These are phyloP conservation scores for Calonectria honghensis DNA, from an alignment of 2,329 filamentous ascomycete species.

Conservation along the genomic window DNA sequence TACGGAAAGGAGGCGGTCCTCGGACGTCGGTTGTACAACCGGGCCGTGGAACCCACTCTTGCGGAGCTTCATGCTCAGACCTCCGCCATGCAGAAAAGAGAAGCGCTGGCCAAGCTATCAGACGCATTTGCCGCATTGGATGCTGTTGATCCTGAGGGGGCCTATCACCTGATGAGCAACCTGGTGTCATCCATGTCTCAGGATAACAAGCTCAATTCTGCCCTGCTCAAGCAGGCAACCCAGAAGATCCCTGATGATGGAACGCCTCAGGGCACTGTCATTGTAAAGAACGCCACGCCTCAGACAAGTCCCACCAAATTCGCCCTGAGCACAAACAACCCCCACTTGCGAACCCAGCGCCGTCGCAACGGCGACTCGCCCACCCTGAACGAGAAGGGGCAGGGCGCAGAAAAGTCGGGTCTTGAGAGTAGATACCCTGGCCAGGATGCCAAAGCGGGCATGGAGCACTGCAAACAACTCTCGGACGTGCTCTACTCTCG, in stretches of 20 bases:
- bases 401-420: slow-evolving; percentile 67
- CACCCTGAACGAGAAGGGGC: slow-evolving; percentile 65
- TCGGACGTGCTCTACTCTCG: slow-evolving; percentile 93
- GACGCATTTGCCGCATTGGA: slow-evolving; percentile 92
- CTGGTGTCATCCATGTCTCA: slow-evolving; percentile 84
- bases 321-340: slow-evolving; percentile 86
- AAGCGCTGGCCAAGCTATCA: slow-evolving; percentile 87
- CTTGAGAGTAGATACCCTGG: slow-evolving; percentile 74
- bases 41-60: slow-evolving; percentile 87
- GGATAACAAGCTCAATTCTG: slow-evolving; percentile 78
- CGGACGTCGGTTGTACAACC: slow-evolving; percentile 87
- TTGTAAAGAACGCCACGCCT: slow-evolving; percentile 72
- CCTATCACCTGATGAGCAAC: slow-evolving; percentile 87
- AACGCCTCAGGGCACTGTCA: slow-evolving; percentile 73
- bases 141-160: slow-evolving; percentile 90
- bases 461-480: slow-evolving; percentile 94
- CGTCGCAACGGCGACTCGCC: slow-evolving; percentile 74
- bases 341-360: slow-evolving; percentile 87
- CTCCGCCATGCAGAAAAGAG: slow-evolving; percentile 79
- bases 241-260: slow-evolving; percentile 65
- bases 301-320: slow-evolving; percentile 77
- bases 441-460: slow-evolving; percentile 77
- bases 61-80: slow-evolving; percentile 92
- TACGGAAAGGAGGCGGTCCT: slow-evolving; percentile 88
- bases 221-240: slow-evolving; percentile 65